Percentiles rank a stretch among this genome's conserved stretches.
Conservation (phyloP, 495 filamentous ascomycete species). For the Chlorociboria aeruginascens region DNA sequence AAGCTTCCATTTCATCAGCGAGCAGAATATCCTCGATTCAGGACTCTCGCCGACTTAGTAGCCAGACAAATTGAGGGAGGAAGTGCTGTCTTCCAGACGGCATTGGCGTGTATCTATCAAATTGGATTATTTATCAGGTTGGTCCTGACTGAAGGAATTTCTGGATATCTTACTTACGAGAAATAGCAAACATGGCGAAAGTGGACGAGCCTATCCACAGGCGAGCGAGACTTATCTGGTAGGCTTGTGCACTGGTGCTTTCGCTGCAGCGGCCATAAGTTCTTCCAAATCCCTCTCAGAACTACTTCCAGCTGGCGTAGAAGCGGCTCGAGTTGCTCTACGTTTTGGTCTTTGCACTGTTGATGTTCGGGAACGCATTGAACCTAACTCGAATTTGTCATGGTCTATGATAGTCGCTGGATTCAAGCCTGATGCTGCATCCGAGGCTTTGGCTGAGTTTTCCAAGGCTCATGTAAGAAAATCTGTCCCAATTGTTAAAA, state of each 20-base stretch:
- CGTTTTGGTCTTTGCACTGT: conserved; percentile 55
- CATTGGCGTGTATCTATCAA: conserved; percentile 57
- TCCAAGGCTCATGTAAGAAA: neutral
- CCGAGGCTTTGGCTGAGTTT: conserved; percentile 22
- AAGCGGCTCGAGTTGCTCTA: conserved; percentile 35
- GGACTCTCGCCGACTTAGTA: conserved; percentile 49
- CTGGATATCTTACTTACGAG: neutral
- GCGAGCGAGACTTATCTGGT: conserved; percentile 35
- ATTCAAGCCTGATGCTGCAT: conserved; percentile 33
- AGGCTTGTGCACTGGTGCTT: conserved; percentile 62
- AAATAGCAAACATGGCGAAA: conserved; percentile 31
- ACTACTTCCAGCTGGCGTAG: conserved; percentile 54
- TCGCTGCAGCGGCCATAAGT: conserved; percentile 61
- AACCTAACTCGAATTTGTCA: conserved; percentile 30
- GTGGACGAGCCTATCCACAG: conserved; percentile 29
- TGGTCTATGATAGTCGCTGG: conserved; percentile 44
- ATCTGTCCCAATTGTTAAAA: conserved; percentile 37
- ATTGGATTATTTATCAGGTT: conserved; percentile 67
- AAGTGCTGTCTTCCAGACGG: conserved; percentile 49
- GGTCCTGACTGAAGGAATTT: conserved; percentile 20
- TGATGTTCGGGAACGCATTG: conserved; percentile 33
- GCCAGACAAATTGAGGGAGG: conserved; percentile 42
- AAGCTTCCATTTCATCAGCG: conserved; percentile 49
- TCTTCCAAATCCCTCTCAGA: conserved; percentile 54
- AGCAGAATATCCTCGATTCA: conserved; percentile 52